Evolutionary conservation across 75 land plant species (phyloP).

Genomic region (Sequoiadendron giganteum): DNA sequence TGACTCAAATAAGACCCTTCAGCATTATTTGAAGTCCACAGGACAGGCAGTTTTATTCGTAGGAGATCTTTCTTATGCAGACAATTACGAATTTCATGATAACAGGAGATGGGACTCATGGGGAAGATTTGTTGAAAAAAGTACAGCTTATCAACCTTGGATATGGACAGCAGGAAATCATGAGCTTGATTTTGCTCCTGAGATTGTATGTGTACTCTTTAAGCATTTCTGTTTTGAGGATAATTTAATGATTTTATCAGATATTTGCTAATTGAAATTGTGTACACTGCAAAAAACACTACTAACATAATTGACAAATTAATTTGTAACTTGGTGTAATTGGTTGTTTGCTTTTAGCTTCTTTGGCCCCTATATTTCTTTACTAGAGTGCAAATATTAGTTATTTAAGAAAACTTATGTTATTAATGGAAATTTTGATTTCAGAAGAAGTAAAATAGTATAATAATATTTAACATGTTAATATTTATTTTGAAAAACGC

Average conservation of each 20-base stretch:
- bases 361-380: background rate
- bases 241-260: background rate
- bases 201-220: conserved; percentile 40
- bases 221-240: background rate
- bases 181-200: conserved; percentile 80
- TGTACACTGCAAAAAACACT: background rate
- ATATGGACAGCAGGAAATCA: conserved; percentile 96
- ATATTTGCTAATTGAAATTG: background rate
- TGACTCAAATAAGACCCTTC: conserved; percentile 79
- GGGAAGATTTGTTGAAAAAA: conserved; percentile 85
- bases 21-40: conserved; percentile 67
- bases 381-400: background rate
- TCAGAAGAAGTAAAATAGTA: background rate
- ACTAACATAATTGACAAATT: background rate
- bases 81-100: conserved; percentile 66
- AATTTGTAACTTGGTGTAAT: background rate
- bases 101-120: conserved; percentile 78
- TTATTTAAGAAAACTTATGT: background rate
- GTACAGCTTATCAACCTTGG: conserved; percentile 90
- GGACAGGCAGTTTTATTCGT: conserved; percentile 75
- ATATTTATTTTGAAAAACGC: background rate
- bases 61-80: conserved; percentile 93
- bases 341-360: background rate
- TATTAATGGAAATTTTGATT: background rate
- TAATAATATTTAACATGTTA: background rate